A percentile compares a stretch with the other conserved stretches of the same genome.
Evolutionary conservation across 2,329 filamentous ascomycete species (phyloP).

Genomic region (Arthrobotrys musiformis): DNA sequence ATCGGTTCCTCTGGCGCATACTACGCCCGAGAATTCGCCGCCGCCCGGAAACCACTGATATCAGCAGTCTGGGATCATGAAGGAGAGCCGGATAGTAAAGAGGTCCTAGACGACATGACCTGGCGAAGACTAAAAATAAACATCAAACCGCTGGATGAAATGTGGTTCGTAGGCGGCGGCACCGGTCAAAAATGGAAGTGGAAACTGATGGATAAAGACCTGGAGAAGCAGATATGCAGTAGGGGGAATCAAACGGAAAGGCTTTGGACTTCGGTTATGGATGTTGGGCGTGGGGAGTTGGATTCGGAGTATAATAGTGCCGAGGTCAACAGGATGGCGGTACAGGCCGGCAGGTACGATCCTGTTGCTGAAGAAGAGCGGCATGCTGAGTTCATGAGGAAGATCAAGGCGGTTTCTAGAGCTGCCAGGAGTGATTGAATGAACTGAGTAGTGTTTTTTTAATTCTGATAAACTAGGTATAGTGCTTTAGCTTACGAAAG

Average conservation of each 20-base stretch:
- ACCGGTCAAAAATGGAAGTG: too few relatives aligned
- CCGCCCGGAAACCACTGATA: background rate
- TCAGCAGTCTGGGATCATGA: background rate
- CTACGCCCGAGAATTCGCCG: background rate
- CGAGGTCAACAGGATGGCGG: background rate
- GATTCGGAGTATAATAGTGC: background rate
- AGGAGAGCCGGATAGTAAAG: background rate
- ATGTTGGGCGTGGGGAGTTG: background rate
- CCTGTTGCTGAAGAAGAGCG: background rate
- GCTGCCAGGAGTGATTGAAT: too few relatives aligned
- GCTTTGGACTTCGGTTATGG: background rate
- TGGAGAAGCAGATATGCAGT: background rate
- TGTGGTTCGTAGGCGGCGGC: slow-evolving; percentile 9
- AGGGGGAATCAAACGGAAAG: background rate
- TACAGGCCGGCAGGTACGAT: background rate
- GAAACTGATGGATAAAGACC: slow-evolving; percentile 13
- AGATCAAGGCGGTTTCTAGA: too few relatives aligned
- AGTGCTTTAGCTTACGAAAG: too few relatives aligned
- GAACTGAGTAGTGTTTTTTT: too few relatives aligned
- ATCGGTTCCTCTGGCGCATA: background rate
- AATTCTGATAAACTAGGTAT: too few relatives aligned
- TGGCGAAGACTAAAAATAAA: slow-evolving; percentile 1
- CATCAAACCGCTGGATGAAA: slow-evolving; percentile 3
- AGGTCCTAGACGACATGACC: background rate
- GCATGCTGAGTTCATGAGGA: too few relatives aligned